Conservation (phyloP, 768 basidiomycete genomes). For the Hygrophoropsis aurantiaca region DNA sequence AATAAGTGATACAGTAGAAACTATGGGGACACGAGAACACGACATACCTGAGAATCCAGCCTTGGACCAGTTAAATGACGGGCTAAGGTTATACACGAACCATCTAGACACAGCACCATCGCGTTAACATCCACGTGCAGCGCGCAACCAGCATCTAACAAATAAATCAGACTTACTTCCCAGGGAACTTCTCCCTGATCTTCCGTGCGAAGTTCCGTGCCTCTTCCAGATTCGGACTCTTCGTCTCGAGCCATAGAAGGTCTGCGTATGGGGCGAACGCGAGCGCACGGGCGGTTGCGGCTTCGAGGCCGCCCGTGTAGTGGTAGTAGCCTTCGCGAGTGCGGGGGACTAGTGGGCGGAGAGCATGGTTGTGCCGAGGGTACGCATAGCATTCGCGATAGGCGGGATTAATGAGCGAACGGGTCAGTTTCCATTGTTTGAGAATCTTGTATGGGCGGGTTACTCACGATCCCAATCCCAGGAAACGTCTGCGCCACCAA, state of each 20-base stretch:
- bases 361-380: no score
- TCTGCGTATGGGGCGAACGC: constrained; percentile 87
- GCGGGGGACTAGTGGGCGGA: constrained; percentile 60
- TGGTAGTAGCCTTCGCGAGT: constrained; percentile 93
- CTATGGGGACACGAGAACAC: neutral
- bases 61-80: constrained; percentile 90
- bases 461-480: constrained; percentile 89
- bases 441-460: neutral
- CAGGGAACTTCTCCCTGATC: constrained; percentile 71
- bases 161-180: constrained; percentile 49
- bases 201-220: constrained; percentile 76
- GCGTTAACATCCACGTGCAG: neutral
- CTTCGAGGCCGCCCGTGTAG: constrained; percentile 76
- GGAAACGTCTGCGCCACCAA: constrained; percentile 61
- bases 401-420: neutral
- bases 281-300: constrained; percentile 78
- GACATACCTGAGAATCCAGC: constrained; percentile 70
- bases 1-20: no score
- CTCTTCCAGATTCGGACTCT: constrained; percentile 78
- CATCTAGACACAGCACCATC: constrained; percentile 56
- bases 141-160: neutral
- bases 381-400: neutral
- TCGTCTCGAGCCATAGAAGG: constrained; percentile 92
- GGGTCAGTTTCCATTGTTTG: neutral
- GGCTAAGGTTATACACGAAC: constrained; percentile 93